These are phyloP conservation scores for Mycena citricolor DNA, from an alignment of 1,284 basidiomycete species.

Conservation along the genomic window DNA sequence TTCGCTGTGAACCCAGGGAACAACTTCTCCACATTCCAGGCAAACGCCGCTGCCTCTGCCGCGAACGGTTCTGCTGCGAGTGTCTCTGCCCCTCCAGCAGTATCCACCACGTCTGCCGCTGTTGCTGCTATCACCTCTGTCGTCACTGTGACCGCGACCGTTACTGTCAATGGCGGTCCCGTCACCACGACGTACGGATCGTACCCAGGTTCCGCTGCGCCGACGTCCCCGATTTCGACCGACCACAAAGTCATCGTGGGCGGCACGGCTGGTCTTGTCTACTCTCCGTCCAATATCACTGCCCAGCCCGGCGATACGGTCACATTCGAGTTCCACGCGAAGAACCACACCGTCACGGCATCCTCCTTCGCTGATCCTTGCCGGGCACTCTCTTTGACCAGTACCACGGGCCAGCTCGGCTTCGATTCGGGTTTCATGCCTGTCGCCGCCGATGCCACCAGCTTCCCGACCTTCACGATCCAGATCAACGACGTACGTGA, in stretches of 20 bases:
- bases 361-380: slow-evolving; percentile 61
- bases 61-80: background rate
- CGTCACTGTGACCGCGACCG: slow-evolving; percentile 37
- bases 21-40: slow-evolving; percentile 52
- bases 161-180: slow-evolving; percentile 34
- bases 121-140: slow-evolving; percentile 31
- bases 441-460: slow-evolving; percentile 43
- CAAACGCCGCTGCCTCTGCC: slow-evolving; percentile 38
- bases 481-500: slow-evolving; percentile 53
- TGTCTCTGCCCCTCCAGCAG: slow-evolving; percentile 27
- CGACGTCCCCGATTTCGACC: slow-evolving; percentile 28
- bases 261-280: slow-evolving; percentile 43
- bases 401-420: slow-evolving; percentile 48
- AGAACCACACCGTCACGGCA: slow-evolving; percentile 55
- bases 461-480: slow-evolving; percentile 54
- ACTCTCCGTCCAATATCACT: slow-evolving; percentile 54
- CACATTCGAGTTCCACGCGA: slow-evolving; percentile 57
- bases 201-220: slow-evolving; percentile 32
- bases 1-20: slow-evolving; percentile 61
- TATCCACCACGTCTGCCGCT: slow-evolving; percentile 27
- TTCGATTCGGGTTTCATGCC: slow-evolving; percentile 65
- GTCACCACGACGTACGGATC: slow-evolving; percentile 35
- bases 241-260: slow-evolving; percentile 55
- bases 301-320: slow-evolving; percentile 59
- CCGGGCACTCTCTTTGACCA: slow-evolving; percentile 44